Evolutionary conservation across 441 rosid genomes (phyloP).

Genomic region (Bocquillonia castaneifolia): DNA sequence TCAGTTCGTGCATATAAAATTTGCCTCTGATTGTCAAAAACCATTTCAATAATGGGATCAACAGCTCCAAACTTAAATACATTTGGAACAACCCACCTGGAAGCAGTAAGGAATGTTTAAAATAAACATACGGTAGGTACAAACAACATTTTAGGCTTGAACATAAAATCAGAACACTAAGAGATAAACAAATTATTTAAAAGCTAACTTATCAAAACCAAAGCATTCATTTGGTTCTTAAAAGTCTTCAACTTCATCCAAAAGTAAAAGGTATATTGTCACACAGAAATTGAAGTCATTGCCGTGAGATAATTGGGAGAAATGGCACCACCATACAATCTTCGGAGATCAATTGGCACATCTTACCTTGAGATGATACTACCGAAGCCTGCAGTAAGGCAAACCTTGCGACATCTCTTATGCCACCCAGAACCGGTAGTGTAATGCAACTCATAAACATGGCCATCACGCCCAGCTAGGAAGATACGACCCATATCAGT

Average conservation of each 20-base stretch:
- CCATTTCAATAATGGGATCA: slow-evolving; percentile 89
- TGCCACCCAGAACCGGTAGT: slow-evolving; percentile 88
- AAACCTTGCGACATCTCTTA: slow-evolving; percentile 82
- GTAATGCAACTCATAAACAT: slow-evolving; percentile 78
- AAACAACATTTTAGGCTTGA: neutral
- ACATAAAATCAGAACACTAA: neutral
- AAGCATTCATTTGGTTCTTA: slow-evolving; percentile 6
- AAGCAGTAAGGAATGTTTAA: slow-evolving; percentile 21
- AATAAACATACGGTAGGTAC: neutral
- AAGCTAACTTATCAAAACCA: slow-evolving; percentile 9
- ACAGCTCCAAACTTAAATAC: slow-evolving; percentile 91
- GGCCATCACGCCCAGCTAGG: slow-evolving; percentile 93
- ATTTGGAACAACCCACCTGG: slow-evolving; percentile 94
- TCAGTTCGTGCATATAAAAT: slow-evolving; percentile 86
- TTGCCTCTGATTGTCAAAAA: slow-evolving; percentile 85
- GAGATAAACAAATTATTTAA: neutral
- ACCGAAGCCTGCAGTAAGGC: slow-evolving; percentile 91
- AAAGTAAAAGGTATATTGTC: neutral
- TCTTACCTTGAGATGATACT: slow-evolving; percentile 84
- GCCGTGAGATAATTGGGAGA: neutral
- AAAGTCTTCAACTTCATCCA: slow-evolving; percentile 5
- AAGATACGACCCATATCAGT: slow-evolving; percentile 83
- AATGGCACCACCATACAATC: neutral
- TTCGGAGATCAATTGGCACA: slow-evolving; percentile 11
- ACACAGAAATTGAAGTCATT: slow-evolving; percentile 4